A percentile compares a stretch with the other conserved stretches of the same genome.
phyloP scores from a whole-genome alignment of 768 basidiomycete species.

The Fomitopsis serialis region DNA sequence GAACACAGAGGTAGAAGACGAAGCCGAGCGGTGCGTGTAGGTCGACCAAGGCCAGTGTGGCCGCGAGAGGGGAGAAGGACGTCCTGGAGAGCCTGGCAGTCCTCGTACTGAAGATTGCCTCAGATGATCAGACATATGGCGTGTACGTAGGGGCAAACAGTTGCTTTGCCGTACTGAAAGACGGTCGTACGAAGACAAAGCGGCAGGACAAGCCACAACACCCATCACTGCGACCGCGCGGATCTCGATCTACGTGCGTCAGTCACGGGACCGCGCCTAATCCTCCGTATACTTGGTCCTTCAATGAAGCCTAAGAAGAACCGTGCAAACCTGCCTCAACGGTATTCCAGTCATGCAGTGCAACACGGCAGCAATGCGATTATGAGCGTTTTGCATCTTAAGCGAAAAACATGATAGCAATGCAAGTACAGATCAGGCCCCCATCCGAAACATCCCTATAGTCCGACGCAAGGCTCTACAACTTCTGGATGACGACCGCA shows the following conservation, averaged over 20 bases:
- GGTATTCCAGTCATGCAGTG: no score
- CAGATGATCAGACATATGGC: constrained; percentile 5
- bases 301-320: no score
- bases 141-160: no score
- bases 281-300: no score
- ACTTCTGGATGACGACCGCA: constrained; percentile 81
- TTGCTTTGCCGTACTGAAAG: no score
- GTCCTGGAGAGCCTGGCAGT: constrained; percentile 26
- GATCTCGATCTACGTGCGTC: not conserved
- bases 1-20: constrained; percentile 25
- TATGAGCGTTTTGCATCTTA: not conserved
- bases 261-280: not conserved
- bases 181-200: not conserved
- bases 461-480: constrained; percentile 39
- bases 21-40: constrained; percentile 28
- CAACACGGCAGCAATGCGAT: not conserved
- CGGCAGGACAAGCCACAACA: not conserved
- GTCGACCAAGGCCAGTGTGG: constrained; percentile 58
- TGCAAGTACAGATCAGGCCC: not conserved
- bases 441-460: not conserved
- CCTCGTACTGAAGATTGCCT: not conserved
- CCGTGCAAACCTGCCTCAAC: no score
- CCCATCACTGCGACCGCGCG: not conserved
- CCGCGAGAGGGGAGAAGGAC: constrained; percentile 42
- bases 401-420: not conserved